phyloP scores from a whole-genome alignment of 768 basidiomycete genomes.

The Cystobasidium ongulense region DNA sequence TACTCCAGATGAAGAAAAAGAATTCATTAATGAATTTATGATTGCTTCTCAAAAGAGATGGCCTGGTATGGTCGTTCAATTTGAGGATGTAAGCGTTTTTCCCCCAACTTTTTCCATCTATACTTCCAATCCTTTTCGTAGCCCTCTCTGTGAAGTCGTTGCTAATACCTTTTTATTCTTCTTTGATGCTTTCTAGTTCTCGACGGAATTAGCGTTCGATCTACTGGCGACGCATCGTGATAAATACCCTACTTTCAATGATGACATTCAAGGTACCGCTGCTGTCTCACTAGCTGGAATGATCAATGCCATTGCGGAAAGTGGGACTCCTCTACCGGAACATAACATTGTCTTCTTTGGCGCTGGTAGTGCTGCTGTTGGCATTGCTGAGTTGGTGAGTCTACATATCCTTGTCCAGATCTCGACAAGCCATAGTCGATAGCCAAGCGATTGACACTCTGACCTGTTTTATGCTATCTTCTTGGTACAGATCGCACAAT shows the following conservation, averaged over 20 bases:
- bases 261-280: constrained; percentile 53
- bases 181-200: constrained; percentile 66
- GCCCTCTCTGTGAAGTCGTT: too few relatives aligned
- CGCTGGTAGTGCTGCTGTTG: constrained; percentile 83
- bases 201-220: constrained; percentile 80
- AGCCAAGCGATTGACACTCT: too few relatives aligned
- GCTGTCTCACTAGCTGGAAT: constrained; percentile 82
- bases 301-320: constrained; percentile 56
- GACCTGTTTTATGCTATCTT: neutral
- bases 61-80: constrained; percentile 77
- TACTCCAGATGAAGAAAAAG: constrained; percentile 54
- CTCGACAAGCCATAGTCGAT: too few relatives aligned
- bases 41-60: constrained; percentile 62
- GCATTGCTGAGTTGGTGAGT: constrained; percentile 73
- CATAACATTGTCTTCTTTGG: constrained; percentile 89
- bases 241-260: constrained; percentile 49
- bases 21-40: constrained; percentile 93
- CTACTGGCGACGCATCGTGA: constrained; percentile 70
- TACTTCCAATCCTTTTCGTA: neutral
- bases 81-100: constrained; percentile 46
- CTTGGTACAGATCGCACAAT: constrained; percentile 56
- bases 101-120: neutral
- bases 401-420: neutral
- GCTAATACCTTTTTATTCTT: too few relatives aligned
- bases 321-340: constrained; percentile 51